These are phyloP conservation scores for Pisolithus thermaeus DNA, from an alignment of 1,284 basidiomycete species.

Conservation along the genomic window DNA sequence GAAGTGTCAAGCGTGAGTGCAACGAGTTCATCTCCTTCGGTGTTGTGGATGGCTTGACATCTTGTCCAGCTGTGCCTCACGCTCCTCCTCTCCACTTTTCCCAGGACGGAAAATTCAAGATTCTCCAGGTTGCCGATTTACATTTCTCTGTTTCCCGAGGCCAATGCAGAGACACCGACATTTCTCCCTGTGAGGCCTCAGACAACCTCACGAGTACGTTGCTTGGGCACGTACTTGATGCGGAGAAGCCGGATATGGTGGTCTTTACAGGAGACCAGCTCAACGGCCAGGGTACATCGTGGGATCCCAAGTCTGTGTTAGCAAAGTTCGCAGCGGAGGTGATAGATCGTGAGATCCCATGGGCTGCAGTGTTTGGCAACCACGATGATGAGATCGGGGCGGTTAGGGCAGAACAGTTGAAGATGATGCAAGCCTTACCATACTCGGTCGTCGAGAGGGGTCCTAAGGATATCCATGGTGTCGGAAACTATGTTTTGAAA, in stretches of 20 bases:
- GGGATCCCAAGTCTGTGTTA: conserved; percentile 81
- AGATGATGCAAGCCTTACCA: conserved; percentile 72
- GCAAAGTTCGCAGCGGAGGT: conserved; percentile 83
- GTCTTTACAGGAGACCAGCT: conserved; percentile 85
- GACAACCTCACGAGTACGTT: conserved; percentile 74
- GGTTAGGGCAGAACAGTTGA: conserved; percentile 59
- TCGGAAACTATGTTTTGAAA: conserved; percentile 82
- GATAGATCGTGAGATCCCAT: conserved; percentile 74
- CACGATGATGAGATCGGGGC: conserved; percentile 79
- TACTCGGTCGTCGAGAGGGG: conserved; percentile 80
- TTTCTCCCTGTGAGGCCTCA: conserved; percentile 51
- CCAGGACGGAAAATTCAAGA: conserved; percentile 77
- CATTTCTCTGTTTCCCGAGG: conserved; percentile 80
- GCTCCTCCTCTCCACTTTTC: conserved; percentile 77
- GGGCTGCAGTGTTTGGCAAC: conserved; percentile 90
- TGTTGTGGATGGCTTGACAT: neutral
- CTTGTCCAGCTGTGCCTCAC: conserved; percentile 50
- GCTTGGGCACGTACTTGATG: conserved; percentile 65
- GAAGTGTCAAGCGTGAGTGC: conserved; percentile 59
- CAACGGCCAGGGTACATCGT: conserved; percentile 83
- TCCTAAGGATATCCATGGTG: conserved; percentile 77
- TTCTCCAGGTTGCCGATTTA: conserved; percentile 87
- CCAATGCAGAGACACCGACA: conserved; percentile 60
- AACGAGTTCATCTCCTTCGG: neutral
- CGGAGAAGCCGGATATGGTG: conserved; percentile 85